Base-by-base conservation (phyloP, 768 basidiomycete genomes). In the Paxillus ammoniavirescens region DNA sequence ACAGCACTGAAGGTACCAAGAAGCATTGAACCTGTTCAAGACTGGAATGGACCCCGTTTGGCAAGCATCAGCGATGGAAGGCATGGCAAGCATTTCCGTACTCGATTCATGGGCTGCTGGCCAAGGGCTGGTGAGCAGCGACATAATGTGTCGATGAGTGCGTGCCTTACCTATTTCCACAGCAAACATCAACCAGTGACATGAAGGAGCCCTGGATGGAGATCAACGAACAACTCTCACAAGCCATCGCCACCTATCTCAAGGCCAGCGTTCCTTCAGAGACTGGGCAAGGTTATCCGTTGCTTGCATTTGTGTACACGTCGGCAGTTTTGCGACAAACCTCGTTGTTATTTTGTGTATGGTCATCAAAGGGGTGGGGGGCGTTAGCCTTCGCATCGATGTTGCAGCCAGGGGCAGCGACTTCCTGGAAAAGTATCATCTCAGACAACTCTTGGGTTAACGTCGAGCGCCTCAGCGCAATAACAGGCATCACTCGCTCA, bases 301-400 rank as follows among this genome's bases (percentile, higher is more conserved):
- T 83, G 53, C 76, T 86, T 26, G 75, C 89, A 2, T 83, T 86
- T 62, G 74, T 93, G 28, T 89, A 89, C 66, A 77, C 61, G 77
- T 77, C 68, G 70, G 82, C 72, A 44, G 80, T 91, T 46, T 74
- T 94, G 9, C 82, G 91, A 38, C 90, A 90, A 64, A 73, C 87
- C 6, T 79, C 82, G 2, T 77, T 95, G 46, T 75, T 93, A 14
- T 89, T 91, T 63, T 79, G 89, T 18, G 74, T 92, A 8, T 89
- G 90, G 89, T 84, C 87, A 42, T 82, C 87, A n/a, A 89, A 91
- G 67, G 93, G 93, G 21, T 93, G 92, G 87, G 89, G 91, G 3
- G 81, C 84, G 0, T 74, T 89, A 30, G 86, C 91, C 3, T 85
- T 92, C 58, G 81, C 83, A 15, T 81, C 82, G 17, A 86, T 92